Conservation (phyloP, 768 basidiomycete species). For the Collybia mongolica region DNA sequence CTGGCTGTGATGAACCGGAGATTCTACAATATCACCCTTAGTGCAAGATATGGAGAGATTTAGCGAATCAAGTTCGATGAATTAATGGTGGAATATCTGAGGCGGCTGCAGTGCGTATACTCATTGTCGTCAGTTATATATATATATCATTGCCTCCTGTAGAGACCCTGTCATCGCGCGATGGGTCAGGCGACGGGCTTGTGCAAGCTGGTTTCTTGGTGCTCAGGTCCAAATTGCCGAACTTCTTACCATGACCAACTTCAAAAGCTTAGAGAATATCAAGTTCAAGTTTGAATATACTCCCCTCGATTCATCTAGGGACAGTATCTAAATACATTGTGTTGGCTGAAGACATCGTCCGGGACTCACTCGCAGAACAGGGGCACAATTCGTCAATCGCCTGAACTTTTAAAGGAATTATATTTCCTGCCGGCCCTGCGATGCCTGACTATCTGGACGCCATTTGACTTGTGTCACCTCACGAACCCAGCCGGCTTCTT, state of each 20-base stretch:
- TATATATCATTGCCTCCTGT: neutral
- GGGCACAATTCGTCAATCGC: too few relatives aligned
- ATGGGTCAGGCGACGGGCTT: slow-evolving; percentile 33
- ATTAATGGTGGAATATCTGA: slow-evolving; percentile 22
- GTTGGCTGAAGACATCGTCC: too few relatives aligned
- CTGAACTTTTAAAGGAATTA: too few relatives aligned
- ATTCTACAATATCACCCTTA: slow-evolving; percentile 28
- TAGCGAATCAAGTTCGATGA: slow-evolving; percentile 30
- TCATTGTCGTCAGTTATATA: neutral
- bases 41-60: slow-evolving; percentile 27
- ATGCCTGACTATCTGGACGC: slow-evolving; percentile 17
- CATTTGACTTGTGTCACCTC: slow-evolving; percentile 19
- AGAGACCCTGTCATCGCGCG: slow-evolving; percentile 30
- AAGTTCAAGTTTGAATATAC: too few relatives aligned
- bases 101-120: slow-evolving; percentile 27
- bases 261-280: too few relatives aligned
- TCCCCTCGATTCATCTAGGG: too few relatives aligned
- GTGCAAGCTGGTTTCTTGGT: slow-evolving; percentile 29
- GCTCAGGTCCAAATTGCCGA: slow-evolving; percentile 30
- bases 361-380: too few relatives aligned
- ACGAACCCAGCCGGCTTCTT: slow-evolving; percentile 17
- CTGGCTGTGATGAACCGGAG: slow-evolving; percentile 32
- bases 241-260: slow-evolving; percentile 24
- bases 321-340: too few relatives aligned
- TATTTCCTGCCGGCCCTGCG: slow-evolving; percentile 24